These are phyloP conservation scores for Neohortaea acidophila DNA, from an alignment of 495 filamentous ascomycete genomes.

Conservation along the genomic window DNA sequence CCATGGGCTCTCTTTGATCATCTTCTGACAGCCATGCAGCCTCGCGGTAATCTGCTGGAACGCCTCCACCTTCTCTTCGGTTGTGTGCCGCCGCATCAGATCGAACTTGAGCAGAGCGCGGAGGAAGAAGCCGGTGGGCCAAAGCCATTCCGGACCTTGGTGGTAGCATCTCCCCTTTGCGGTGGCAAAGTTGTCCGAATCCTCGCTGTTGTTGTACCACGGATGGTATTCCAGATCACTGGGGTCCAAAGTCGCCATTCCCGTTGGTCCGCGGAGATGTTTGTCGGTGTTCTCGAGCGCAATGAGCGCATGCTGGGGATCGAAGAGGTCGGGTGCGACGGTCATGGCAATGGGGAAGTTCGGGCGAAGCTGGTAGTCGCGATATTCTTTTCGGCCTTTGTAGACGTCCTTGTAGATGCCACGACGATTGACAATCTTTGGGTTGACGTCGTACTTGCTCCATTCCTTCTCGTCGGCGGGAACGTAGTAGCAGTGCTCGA, in stretches of 20 bases:
- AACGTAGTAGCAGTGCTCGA: conserved; percentile 81
- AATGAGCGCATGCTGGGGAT: conserved; percentile 53
- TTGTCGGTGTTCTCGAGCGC: conserved; percentile 67
- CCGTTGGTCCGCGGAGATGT: conserved; percentile 67
- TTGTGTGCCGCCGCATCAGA: conserved; percentile 50
- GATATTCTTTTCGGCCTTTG: conserved; percentile 79
- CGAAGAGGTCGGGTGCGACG: conserved; percentile 79
- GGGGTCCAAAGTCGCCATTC: conserved; percentile 93
- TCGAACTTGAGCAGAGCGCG: conserved; percentile 85
- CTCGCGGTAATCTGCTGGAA: conserved; percentile 87
- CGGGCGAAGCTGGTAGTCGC: conserved; percentile 89
- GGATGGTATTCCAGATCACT: conserved; percentile 81
- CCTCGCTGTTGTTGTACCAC: conserved; percentile 88
- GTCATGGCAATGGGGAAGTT: conserved; percentile 96
- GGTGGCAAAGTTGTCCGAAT: conserved; percentile 74
- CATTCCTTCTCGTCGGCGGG: conserved; percentile 56
- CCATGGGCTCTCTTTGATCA: conserved; percentile 64
- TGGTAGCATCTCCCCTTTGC: conserved; percentile 94
- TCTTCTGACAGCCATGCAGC: conserved; percentile 65
- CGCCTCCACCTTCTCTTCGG: conserved; percentile 57
- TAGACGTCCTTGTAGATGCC: conserved; percentile 98
- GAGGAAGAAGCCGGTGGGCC: conserved; percentile 91
- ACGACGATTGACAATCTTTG: conserved; percentile 62
- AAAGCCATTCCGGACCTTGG: conserved; percentile 98
- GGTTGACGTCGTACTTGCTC: conserved; percentile 60